These are phyloP conservation scores for Solanum tarapatanum DNA, from an alignment of 257 asterid species.

Conservation along the genomic window DNA sequence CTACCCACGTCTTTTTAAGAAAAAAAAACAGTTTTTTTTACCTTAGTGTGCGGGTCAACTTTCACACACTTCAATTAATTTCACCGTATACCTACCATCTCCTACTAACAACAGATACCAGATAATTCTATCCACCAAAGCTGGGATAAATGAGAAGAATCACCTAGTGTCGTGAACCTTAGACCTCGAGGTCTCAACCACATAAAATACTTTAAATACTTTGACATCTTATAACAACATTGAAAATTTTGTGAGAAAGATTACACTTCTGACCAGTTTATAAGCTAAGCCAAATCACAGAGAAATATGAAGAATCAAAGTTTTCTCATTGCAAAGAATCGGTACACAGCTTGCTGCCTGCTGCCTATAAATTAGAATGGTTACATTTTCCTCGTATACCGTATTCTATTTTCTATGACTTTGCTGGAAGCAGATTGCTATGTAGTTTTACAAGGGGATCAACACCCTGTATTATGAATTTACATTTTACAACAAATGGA, in stretches of 20 bases:
- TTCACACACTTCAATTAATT: too few species aligned
- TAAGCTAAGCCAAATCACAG: background rate
- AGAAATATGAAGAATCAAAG: background rate
- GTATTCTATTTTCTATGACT: background rate
- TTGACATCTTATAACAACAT: background rate
- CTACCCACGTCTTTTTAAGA: background rate
- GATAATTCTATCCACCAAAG: too few species aligned
- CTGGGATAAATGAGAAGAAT: too few species aligned
- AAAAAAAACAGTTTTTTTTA: too few species aligned
- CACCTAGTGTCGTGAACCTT: too few species aligned
- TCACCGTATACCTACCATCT: too few species aligned
- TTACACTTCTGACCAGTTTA: background rate
- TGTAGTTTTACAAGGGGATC: constrained; percentile 3
- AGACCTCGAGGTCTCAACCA: too few species aligned
- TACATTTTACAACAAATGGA: constrained; percentile 4
- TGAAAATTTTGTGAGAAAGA: background rate
- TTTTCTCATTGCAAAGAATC: background rate
- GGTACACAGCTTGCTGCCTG: background rate
- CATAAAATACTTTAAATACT: background rate
- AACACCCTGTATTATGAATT: background rate
- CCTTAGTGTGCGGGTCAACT: too few species aligned
- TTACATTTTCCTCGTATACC: background rate
- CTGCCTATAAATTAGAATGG: background rate
- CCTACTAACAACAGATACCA: too few species aligned
- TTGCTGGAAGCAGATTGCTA: background rate